Conservation (phyloP, 441 rosid genomes). For the Corymbia citriodora region DNA sequence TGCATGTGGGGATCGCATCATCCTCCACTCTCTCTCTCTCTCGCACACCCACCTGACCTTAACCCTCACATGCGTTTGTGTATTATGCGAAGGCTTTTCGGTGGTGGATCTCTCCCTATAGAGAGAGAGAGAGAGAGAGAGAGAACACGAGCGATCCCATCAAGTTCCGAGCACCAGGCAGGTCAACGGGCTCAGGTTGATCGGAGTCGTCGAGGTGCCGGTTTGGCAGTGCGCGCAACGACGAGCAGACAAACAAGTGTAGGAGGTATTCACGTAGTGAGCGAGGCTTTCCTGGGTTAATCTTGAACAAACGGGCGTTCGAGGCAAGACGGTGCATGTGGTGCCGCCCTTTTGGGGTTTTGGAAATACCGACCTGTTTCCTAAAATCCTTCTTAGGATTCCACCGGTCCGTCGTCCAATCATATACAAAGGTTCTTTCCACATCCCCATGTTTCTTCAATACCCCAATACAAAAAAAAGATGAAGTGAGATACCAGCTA, state of each 20-base stretch:
- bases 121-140: not conserved
- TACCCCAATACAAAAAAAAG: not conserved
- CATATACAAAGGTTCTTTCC: not conserved
- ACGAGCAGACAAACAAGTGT: not conserved
- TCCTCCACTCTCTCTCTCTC: not conserved
- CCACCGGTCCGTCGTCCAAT: not conserved
- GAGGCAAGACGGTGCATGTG: not conserved
- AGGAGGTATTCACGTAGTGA: not conserved
- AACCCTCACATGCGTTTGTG: not conserved
- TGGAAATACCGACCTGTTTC: not conserved
- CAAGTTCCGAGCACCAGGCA: not conserved
- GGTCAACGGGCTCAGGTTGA: not conserved
- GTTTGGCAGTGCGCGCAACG: not conserved
- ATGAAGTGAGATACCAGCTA: not conserved
- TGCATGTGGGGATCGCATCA: not conserved
- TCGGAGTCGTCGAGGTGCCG: not conserved
- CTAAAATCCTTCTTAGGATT: not conserved
- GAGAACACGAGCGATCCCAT: not conserved
- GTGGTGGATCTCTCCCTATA: not conserved
- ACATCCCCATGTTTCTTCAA: not conserved
- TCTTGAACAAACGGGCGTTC: not conserved
- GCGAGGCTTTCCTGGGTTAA: not conserved
- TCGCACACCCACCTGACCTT: not conserved
- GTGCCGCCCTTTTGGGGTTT: not conserved
- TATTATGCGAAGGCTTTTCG: not conserved